These are phyloP conservation scores for Magnolia changhungtana DNA, from an alignment of 164 flowering plant genomes.

Conservation along the genomic window DNA sequence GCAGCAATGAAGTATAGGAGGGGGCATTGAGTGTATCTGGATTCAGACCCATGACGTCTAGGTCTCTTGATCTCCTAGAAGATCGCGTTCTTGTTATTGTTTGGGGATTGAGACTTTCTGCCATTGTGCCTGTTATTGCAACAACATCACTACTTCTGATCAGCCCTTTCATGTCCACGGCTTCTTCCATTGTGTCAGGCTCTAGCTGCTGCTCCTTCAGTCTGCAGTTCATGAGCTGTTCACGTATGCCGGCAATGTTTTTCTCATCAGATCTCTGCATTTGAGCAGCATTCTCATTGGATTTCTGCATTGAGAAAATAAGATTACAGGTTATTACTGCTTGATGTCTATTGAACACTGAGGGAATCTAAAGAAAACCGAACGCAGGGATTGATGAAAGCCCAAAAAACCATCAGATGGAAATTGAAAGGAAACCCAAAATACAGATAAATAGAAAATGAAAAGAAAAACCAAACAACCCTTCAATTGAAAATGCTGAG, in stretches of 20 bases:
- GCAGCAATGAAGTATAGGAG: constrained; percentile 44
- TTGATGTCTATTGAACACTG: background rate
- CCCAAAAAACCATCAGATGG: background rate
- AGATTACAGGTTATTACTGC: background rate
- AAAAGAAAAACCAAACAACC: too few species aligned
- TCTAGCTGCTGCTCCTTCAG: constrained; percentile 16
- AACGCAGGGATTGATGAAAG: background rate
- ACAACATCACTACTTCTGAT: constrained; percentile 9
- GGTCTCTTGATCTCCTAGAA: constrained; percentile 47
- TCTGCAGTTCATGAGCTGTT: constrained; percentile 8
- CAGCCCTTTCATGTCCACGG: constrained; percentile 14
- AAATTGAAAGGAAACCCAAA: too few species aligned
- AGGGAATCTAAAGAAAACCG: background rate
- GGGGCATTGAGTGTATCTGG: constrained; percentile 49
- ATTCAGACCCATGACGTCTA: constrained; percentile 36
- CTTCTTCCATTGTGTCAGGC: constrained; percentile 17
- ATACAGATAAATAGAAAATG: too few species aligned
- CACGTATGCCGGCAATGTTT: background rate
- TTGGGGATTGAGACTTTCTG: constrained; percentile 38
- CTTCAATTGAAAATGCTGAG: background rate
- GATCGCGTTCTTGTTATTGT: constrained; percentile 40
- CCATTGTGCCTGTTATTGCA: constrained; percentile 1
- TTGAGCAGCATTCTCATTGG: background rate
- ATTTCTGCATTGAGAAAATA: constrained; percentile 3
- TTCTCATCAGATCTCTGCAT: constrained; percentile 6